These are phyloP conservation scores for Atkinsonella hypoxylon DNA, from an alignment of 2,329 filamentous ascomycete species.

Conservation along the genomic window DNA sequence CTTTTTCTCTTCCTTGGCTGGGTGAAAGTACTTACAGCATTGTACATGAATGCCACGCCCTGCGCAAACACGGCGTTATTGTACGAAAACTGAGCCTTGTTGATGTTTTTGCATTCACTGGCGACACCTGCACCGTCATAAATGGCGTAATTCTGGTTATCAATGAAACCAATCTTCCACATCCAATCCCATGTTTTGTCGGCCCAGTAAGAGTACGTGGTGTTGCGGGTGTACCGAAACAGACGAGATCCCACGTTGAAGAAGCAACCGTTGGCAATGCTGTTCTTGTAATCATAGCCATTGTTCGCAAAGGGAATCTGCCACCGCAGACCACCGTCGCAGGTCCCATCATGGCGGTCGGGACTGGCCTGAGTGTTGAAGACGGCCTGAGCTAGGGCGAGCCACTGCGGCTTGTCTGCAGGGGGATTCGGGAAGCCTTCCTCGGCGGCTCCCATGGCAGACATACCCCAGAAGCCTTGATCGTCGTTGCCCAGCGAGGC, in stretches of 20 bases:
- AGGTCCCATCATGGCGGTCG: conserved; percentile 44
- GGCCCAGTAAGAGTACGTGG: conserved; percentile 53
- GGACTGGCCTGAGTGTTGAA: conserved; percentile 45
- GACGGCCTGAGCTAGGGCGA: conserved; percentile 49
- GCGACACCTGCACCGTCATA: conserved; percentile 44
- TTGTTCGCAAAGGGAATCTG: conserved; percentile 65
- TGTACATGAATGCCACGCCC: conserved; percentile 54
- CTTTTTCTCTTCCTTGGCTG: background rate
- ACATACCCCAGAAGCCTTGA: conserved; percentile 57
- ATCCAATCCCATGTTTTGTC: conserved; percentile 53
- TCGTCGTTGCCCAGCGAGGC: conserved; percentile 49
- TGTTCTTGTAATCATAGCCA: conserved; percentile 67
- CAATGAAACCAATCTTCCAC: conserved; percentile 42
- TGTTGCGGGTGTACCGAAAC: conserved; percentile 56
- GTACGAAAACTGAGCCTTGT: conserved; percentile 48
- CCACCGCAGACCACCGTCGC: conserved; percentile 57
- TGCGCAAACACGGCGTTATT: conserved; percentile 46
- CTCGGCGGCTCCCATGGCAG: conserved; percentile 47
- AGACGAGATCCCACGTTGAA: conserved; percentile 58
- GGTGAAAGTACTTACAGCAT: conserved; percentile 27
- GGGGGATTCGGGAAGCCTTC: conserved; percentile 43
- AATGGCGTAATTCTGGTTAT: conserved; percentile 44
- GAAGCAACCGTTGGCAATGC: conserved; percentile 46
- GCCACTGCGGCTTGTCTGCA: conserved; percentile 36
- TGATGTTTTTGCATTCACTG: conserved; percentile 41